Evolutionary conservation across 352 stramenopile genomes (phyloP).

Genomic region (Phytophthora colocasiae): DNA sequence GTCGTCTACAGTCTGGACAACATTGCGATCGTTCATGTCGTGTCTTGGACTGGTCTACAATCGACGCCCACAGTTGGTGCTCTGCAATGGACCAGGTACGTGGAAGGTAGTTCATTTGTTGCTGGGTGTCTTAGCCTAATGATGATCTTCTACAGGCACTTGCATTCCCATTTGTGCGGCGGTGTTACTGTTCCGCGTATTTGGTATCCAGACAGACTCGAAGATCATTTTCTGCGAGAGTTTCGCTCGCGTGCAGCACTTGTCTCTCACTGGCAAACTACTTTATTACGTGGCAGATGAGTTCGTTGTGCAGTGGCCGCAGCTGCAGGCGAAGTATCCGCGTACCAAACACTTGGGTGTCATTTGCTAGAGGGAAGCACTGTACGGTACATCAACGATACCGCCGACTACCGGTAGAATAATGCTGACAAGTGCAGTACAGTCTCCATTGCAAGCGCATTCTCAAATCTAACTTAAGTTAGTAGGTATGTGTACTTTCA

Average conservation of each 20-base stretch:
- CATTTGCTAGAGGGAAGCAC: conserved; percentile 69
- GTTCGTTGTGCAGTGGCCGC: conserved; percentile 95
- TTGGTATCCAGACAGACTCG: conserved; percentile 67
- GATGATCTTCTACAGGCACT: conserved; percentile 63
- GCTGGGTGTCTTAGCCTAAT: neutral
- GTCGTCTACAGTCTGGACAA: conserved; percentile 89
- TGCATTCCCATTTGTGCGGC: conserved; percentile 93
- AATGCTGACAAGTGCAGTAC: neutral
- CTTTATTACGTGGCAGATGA: conserved; percentile 94
- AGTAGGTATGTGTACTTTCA: neutral
- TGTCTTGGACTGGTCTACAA: conserved; percentile 80
- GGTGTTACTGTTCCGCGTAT: conserved; percentile 86
- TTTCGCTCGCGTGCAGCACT: conserved; percentile 92
- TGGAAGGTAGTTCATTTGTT: neutral
- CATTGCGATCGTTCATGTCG: conserved; percentile 76
- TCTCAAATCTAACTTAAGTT: neutral
- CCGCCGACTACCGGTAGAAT: no score
- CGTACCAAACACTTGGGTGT: conserved; percentile 88
- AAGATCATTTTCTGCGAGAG: conserved; percentile 96
- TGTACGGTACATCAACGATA: no score
- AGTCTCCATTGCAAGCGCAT: neutral
- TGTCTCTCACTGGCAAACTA: conserved; percentile 94
- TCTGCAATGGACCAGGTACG: conserved; percentile 92
- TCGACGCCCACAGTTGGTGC: conserved; percentile 86
- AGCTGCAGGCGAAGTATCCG: conserved; percentile 87